Evolutionary conservation across 2,329 filamentous ascomycete genomes (phyloP).

Genomic region (Albophoma yamanashiensis): DNA sequence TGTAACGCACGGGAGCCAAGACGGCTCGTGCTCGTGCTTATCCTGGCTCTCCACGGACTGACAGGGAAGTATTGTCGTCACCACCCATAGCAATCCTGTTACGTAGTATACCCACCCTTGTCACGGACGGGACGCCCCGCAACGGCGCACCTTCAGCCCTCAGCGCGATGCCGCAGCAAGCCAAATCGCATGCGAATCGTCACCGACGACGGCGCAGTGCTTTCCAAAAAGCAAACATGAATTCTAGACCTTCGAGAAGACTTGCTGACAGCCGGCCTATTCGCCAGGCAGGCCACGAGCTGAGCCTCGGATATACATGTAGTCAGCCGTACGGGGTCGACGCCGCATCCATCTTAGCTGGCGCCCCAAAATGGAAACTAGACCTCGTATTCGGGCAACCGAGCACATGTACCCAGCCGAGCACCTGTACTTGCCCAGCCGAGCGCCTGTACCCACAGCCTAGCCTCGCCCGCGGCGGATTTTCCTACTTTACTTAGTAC

Average conservation of each 20-base stretch:
- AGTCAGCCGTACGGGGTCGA: not conserved
- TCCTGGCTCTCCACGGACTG: not conserved
- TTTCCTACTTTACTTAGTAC: not conserved
- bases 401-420: too few relatives aligned
- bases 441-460: not conserved
- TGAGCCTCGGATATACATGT: not conserved
- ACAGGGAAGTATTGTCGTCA: not conserved
- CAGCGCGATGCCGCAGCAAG: not conserved
- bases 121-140: not conserved
- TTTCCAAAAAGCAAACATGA: not conserved
- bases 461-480: not conserved
- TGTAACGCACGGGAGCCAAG: not conserved
- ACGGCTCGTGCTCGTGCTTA: not conserved
- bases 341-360: not conserved
- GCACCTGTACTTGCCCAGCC: too few relatives aligned
- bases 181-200: not conserved
- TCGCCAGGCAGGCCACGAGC: not conserved
- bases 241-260: not conserved
- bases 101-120: not conserved
- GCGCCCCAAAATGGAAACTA: not conserved
- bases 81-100: not conserved
- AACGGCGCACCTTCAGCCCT: not conserved
- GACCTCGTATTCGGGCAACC: not conserved
- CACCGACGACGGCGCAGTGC: not conserved
- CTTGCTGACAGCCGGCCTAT: not conserved